phyloP scores from a whole-genome alignment of 257 asterid genomes.

The Asclepias syriaca region DNA sequence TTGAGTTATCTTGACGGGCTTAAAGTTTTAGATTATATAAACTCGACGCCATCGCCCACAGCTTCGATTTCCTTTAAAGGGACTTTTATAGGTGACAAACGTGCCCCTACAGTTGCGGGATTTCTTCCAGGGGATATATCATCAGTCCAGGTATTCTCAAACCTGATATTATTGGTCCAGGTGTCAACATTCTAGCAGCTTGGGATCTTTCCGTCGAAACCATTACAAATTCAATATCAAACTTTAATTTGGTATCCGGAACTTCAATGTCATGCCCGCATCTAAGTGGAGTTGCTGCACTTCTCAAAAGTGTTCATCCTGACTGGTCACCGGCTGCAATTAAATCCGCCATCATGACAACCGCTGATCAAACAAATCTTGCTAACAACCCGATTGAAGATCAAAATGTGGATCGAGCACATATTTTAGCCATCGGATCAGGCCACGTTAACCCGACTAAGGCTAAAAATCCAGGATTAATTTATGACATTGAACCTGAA shows the following conservation, averaged over 20 bases:
- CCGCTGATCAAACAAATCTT: conserved; percentile 6
- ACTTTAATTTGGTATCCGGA: conserved; percentile 7
- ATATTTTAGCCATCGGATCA: too few relatives aligned
- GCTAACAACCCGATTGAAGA: conserved; percentile 1
- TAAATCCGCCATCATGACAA: conserved; percentile 16
- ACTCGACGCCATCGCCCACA: not conserved
- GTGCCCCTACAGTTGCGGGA: not conserved
- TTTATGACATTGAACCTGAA: too few relatives aligned
- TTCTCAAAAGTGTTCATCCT: conserved; percentile 24
- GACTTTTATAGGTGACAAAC: not conserved
- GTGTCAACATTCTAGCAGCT: conserved; percentile 25
- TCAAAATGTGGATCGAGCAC: too few relatives aligned
- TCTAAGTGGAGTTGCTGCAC: conserved; percentile 27
- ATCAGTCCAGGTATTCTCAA: conserved; percentile 50
- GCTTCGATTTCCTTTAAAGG: conserved; percentile 1
- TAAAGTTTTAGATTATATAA: not conserved
- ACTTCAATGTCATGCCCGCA: conserved; percentile 29
- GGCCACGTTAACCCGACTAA: too few relatives aligned
- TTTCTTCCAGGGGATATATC: conserved; percentile 27
- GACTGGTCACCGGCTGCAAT: conserved; percentile 33
- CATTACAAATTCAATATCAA: conserved; percentile 5
- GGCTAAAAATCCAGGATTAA: too few relatives aligned
- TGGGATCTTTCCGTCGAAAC: conserved; percentile 13
- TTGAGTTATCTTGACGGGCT: conserved; percentile 3
- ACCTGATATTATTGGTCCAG: conserved; percentile 30